A percentile compares a stretch with the other conserved stretches of the same genome.
Conservation (phyloP, 1,284 basidiomycete species). For the Ceratobasidium sp. region DNA sequence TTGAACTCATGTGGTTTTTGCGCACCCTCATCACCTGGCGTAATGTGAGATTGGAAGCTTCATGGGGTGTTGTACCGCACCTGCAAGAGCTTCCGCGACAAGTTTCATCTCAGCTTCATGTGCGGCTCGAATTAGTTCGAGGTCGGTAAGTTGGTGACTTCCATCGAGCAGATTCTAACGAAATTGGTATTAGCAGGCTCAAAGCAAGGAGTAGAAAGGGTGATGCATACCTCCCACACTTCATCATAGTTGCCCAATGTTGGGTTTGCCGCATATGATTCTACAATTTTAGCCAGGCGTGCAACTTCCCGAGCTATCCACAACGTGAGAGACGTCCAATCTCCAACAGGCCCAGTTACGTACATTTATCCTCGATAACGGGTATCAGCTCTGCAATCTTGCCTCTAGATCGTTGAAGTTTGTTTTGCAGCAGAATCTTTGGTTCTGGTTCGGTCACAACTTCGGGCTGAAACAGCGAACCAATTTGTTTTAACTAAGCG, state of each 20-base stretch:
- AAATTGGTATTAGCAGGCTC: background rate
- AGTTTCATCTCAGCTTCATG: conserved; percentile 72
- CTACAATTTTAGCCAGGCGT: conserved; percentile 65
- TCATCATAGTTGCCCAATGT: conserved; percentile 73
- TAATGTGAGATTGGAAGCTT: conserved; percentile 19
- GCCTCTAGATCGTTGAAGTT: conserved; percentile 68
- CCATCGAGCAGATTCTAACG: conserved; percentile 74
- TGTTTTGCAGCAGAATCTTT: conserved; percentile 83
- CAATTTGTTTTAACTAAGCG: conserved; percentile 24
- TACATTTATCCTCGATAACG: conserved; percentile 73
- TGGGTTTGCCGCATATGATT: conserved; percentile 66
- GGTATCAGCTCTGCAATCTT: conserved; percentile 73
- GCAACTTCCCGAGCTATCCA: conserved; percentile 69
- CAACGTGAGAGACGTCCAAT: conserved; percentile 8
- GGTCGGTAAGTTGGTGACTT: conserved; percentile 70
- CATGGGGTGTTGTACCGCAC: conserved; percentile 56
- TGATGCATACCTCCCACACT: conserved; percentile 69
- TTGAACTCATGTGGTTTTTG: conserved; percentile 83
- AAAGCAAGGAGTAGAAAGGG: conserved; percentile 24
- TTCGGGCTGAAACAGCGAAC: conserved; percentile 62
- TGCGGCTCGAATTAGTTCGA: conserved; percentile 67
- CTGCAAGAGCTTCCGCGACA: conserved; percentile 73
- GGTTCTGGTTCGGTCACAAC: conserved; percentile 75
- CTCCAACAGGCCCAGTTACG: conserved; percentile 52
- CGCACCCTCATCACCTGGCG: conserved; percentile 77